Conservation (phyloP, 1,284 basidiomycete species). For the Cutaneotrichosporon sp. region DNA sequence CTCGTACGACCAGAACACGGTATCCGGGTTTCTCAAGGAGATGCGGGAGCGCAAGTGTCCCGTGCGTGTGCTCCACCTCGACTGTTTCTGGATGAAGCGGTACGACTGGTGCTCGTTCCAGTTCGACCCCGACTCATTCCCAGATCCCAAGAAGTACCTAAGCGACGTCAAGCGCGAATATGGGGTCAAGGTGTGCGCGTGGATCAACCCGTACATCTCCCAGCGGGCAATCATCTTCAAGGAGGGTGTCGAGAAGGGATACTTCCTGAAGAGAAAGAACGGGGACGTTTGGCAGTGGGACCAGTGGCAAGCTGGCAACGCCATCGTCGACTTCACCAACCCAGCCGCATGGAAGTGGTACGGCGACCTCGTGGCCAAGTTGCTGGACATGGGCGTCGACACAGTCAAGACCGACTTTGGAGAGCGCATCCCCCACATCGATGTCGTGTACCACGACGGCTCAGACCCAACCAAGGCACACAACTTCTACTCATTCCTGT, state of each 20-base stretch:
- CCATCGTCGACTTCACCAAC: conserved; percentile 65
- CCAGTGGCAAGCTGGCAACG: conserved; percentile 45
- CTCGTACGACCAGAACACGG: conserved; percentile 61
- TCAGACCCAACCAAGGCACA: conserved; percentile 55
- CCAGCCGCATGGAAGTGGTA: conserved; percentile 66
- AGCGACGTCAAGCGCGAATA: conserved; percentile 62
- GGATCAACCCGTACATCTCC: conserved; percentile 54
- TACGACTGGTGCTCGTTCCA: conserved; percentile 75
- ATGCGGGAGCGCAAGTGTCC: conserved; percentile 63
- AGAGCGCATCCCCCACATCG: conserved; percentile 59
- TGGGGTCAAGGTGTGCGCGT: conserved; percentile 64
- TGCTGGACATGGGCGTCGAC: conserved; percentile 67
- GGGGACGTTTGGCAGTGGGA: conserved; percentile 66
- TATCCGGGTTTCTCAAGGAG: conserved; percentile 63
- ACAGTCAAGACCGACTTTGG: conserved; percentile 63
- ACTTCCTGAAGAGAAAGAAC: conserved; percentile 64
- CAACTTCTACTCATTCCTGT: conserved; percentile 57
- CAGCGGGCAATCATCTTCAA: conserved; percentile 65
- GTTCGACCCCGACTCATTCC: conserved; percentile 70
- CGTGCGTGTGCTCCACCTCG: conserved; percentile 71
- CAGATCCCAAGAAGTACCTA: conserved; percentile 63
- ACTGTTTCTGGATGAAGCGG: conserved; percentile 76
- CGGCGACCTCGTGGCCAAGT: conserved; percentile 55
- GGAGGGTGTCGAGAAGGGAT: conserved; percentile 62
- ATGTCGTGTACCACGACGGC: conserved; percentile 62